Base-by-base conservation (phyloP, 192 early-diverging fungal species). In the Coemansia erecta region DNA sequence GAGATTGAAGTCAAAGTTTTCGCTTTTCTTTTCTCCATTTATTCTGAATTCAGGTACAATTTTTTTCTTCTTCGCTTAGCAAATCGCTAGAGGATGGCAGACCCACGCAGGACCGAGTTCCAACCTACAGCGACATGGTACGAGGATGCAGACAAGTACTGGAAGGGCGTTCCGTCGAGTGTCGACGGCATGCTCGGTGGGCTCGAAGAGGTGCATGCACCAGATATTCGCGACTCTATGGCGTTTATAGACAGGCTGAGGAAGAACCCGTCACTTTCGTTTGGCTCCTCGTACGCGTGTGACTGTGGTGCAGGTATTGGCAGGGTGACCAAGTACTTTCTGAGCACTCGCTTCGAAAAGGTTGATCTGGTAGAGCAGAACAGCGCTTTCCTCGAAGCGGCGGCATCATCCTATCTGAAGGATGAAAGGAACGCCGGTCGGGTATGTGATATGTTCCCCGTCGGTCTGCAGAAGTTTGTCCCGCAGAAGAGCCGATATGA, bases 251-350 rank as follows among this genome's bases (percentile, higher is more conserved):
- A 55, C 39, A 66, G 51, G 53, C 56, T 62, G 26, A 21, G 37
- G 53, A 17, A 45, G 10, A 21, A 58, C 42, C 14, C 57, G 2
- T n/a, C 67, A 2, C 37, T 61, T 45, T 18, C 18, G 58, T 18
- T 60, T 55, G 23, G 64, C 23, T 9, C 55, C 47, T 10, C 12
- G 11, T 72, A 78, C 28, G 81, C 82, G 3, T 85, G 85, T 39
- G 90, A 98, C 75, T 97, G 94, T 68, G 96, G 96, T 1, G 93
- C 96, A 0, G 96, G 96, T 3, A 98, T 98, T 56, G 94, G 96
- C 2, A 81, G 96, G 11, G 92, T 98, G 5, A 90, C 92, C 2
- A 93, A 95, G 56, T 60, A 90, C 64, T 90, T 94, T 59, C 66
- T 98, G 40, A 66, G 88, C 41, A 79, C 86, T 26, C 79, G 86